Conservation (phyloP, 768 basidiomycete genomes). For the Daedaleopsis nitida region DNA sequence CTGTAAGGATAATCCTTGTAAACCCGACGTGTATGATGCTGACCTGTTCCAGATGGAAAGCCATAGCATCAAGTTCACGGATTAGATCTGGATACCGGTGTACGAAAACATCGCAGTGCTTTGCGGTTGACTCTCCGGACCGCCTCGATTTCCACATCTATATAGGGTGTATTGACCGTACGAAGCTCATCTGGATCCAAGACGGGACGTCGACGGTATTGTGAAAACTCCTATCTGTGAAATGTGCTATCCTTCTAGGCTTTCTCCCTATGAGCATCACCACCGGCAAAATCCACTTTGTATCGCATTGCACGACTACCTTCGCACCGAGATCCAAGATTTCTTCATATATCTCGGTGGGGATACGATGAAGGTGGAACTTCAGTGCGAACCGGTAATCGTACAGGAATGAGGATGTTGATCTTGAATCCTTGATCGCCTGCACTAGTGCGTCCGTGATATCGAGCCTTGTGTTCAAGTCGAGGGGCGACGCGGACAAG, state of each 20-base stretch:
- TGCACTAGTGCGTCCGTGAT: conserved; percentile 37
- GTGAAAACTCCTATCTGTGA: not conserved
- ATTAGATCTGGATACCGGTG: not conserved
- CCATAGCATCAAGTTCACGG: not conserved
- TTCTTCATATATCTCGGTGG: conserved; percentile 35
- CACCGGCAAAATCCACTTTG: conserved; percentile 51
- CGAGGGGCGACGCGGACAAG: conserved; percentile 19
- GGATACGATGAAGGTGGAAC: conserved; percentile 48
- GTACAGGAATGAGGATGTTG: conserved; percentile 47
- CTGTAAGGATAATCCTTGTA: conserved; percentile 48
- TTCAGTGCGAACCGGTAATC: conserved; percentile 65
- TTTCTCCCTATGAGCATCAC: conserved; percentile 32
- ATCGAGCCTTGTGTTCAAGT: conserved; percentile 39
- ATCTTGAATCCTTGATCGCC: conserved; percentile 14
- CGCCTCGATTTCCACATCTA: not conserved
- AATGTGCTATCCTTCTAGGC: conserved; percentile 3
- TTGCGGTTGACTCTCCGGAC: not conserved
- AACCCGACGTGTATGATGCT: not conserved
- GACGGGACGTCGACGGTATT: not conserved
- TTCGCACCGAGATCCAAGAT: conserved; percentile 27
- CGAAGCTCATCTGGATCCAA: conserved; percentile 18
- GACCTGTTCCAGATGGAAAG: not conserved
- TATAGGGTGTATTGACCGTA: conserved; percentile 15
- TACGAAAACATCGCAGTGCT: too few relatives aligned
- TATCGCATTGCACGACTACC: conserved; percentile 40